These are phyloP conservation scores for Chenopodium album DNA, from an alignment of 148 eudicot species.

Conservation along the genomic window DNA sequence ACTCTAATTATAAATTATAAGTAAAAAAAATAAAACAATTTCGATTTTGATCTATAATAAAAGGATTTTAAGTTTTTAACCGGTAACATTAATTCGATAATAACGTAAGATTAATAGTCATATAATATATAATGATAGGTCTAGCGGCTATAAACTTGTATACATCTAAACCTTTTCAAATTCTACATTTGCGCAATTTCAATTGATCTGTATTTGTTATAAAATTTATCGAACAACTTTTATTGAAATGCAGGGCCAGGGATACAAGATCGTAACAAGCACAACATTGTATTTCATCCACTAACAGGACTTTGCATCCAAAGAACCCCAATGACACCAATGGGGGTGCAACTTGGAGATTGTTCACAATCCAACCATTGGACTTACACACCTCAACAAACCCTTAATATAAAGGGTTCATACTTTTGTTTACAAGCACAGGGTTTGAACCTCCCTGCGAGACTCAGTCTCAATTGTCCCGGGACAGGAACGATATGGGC, in stretches of 20 bases:
- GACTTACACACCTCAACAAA: conserved; percentile 48
- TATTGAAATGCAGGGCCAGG: conserved; percentile 57
- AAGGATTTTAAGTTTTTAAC: too few species aligned
- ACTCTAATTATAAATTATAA: too few species aligned
- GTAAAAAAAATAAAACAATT: too few species aligned
- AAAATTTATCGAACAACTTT: background rate
- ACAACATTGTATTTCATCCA: conserved; percentile 71
- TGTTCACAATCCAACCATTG: conserved; percentile 58
- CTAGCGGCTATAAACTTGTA: background rate
- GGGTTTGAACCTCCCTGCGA: conserved; percentile 35
- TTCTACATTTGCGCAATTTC: background rate
- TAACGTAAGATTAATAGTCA: too few species aligned
- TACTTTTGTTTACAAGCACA: conserved; percentile 56
- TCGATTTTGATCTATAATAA: too few species aligned
- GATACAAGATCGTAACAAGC: conserved; percentile 21
- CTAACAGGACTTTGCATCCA: conserved; percentile 62
- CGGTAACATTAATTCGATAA: too few species aligned
- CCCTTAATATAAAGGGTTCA: conserved; percentile 46
- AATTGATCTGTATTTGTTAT: too few species aligned
- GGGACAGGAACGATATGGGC: conserved; percentile 52
- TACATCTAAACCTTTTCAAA: background rate
- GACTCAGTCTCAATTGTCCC: conserved; percentile 44
- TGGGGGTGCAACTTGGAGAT: conserved; percentile 51
- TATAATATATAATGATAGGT: too few species aligned
- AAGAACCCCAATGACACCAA: conserved; percentile 25